Evolutionary conservation across 495 filamentous ascomycete species (phyloP).

Genomic region (Tuber indicum): DNA sequence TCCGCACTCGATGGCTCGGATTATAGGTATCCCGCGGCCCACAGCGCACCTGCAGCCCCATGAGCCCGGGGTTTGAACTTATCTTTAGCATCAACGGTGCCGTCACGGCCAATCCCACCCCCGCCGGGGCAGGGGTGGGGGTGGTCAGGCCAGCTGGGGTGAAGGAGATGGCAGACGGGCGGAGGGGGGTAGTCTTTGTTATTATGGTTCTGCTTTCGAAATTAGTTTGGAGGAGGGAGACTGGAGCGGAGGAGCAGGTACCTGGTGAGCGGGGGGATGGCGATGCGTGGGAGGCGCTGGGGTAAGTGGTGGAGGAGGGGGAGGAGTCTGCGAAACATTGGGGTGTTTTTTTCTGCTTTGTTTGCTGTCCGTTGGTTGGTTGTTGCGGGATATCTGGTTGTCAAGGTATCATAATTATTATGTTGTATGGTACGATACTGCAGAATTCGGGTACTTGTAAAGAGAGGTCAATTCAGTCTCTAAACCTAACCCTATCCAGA

Average conservation of each 20-base stretch:
- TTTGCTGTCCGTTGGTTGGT: not conserved
- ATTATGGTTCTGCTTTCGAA: not conserved
- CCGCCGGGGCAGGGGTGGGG: slow-evolving; percentile 27
- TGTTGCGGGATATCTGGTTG: not conserved
- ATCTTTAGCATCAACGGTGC: slow-evolving; percentile 50
- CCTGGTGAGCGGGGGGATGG: not conserved
- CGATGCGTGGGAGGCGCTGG: not conserved
- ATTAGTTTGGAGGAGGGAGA: not conserved
- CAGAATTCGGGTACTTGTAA: too few species aligned
- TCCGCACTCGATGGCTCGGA: slow-evolving; percentile 63
- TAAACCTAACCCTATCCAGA: too few species aligned
- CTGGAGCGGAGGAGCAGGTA: not conserved
- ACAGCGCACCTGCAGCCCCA: slow-evolving; percentile 48
- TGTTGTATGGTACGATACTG: too few species aligned
- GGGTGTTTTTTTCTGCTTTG: not conserved
- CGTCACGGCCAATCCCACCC: slow-evolving; percentile 41
- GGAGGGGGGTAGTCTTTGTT: slow-evolving; percentile 27
- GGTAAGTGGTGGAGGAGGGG: not conserved
- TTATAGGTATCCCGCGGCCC: slow-evolving; percentile 58
- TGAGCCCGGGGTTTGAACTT: slow-evolving; percentile 49
- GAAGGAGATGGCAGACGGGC: slow-evolving; percentile 42
- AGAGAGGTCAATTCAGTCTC: too few species aligned
- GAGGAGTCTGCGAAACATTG: not conserved
- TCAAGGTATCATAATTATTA: too few species aligned
- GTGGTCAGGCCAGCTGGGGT: slow-evolving; percentile 40